phyloP scores from a whole-genome alignment of 2,329 filamentous ascomycete species.

The Volutella citrinella region DNA sequence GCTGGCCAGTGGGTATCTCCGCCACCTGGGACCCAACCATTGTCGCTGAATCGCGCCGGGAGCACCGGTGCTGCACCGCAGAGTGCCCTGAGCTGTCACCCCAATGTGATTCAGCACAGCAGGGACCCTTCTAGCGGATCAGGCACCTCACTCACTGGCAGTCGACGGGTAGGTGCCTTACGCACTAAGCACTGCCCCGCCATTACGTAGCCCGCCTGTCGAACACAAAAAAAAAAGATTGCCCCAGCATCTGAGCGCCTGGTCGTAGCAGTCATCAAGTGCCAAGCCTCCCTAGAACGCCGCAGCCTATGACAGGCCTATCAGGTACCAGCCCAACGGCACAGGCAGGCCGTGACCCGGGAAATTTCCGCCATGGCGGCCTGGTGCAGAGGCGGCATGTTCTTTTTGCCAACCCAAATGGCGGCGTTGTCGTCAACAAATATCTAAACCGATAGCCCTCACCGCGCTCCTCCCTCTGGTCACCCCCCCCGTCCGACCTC shows the following conservation, averaged over 20 bases:
- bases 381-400: slow-evolving; percentile 1
- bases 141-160: too few species aligned
- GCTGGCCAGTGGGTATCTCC: too few species aligned
- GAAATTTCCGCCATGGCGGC: slow-evolving; percentile 16
- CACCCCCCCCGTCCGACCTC: slow-evolving; percentile 1
- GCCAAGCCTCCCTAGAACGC: slow-evolving; percentile 1
- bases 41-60: too few species aligned
- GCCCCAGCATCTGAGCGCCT: slow-evolving; percentile 2
- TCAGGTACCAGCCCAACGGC: too few species aligned
- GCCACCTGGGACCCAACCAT: too few species aligned
- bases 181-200: slow-evolving; percentile 29
- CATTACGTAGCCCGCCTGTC: slow-evolving; percentile 30
- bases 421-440: slow-evolving; percentile 25
- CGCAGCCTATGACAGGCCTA: too few species aligned
- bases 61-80: too few species aligned
- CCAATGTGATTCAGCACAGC: background rate
- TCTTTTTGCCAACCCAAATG: slow-evolving; percentile 22
- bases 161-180: too few species aligned
- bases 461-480: slow-evolving; percentile 4
- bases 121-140: background rate
- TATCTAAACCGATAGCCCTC: slow-evolving; percentile 11
- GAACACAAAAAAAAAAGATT: slow-evolving; percentile 7
- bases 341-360: too few species aligned
- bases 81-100: too few species aligned
- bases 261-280: slow-evolving; percentile 1